A percentile compares a stretch with the other conserved stretches of the same genome.
Conservation (phyloP, 345 rosid genomes). For the Capsella bursapastoris region DNA sequence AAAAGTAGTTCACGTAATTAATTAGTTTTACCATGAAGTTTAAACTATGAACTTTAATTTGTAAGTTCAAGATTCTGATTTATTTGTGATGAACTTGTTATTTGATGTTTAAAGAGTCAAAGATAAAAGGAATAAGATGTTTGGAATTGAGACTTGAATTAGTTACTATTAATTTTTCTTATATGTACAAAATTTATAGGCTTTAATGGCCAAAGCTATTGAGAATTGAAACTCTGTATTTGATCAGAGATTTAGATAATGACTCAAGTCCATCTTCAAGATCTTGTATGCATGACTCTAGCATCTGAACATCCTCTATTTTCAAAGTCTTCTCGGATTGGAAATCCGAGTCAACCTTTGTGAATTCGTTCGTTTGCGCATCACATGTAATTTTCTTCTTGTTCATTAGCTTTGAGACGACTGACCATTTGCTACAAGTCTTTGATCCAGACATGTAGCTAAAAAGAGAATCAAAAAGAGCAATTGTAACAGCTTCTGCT, state of each 20-base stretch:
- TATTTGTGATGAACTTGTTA: not conserved
- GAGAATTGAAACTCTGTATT: too few relatives aligned
- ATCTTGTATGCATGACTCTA: conserved; percentile 48
- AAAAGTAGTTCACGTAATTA: not conserved
- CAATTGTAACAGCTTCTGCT: conserved; percentile 34
- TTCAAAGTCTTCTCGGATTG: conserved; percentile 20
- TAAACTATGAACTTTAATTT: not conserved
- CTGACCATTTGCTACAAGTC: conserved; percentile 12
- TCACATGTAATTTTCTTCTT: conserved; percentile 2
- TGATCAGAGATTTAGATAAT: too few relatives aligned
- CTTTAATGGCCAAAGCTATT: too few relatives aligned
- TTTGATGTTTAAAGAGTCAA: conserved; percentile 14
- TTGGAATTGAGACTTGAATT: conserved; percentile 6
- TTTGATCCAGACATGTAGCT: conserved; percentile 35
- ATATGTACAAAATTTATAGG: not conserved
- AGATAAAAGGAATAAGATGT: not conserved
- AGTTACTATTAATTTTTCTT: not conserved
- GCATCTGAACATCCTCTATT: conserved; percentile 37
- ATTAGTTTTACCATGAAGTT: not conserved
- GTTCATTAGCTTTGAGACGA: conserved; percentile 31
- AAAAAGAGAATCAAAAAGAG: conserved; percentile 39
- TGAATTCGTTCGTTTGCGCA: conserved; percentile 24
- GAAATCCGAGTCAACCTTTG: conserved; percentile 32
- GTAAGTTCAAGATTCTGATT: not conserved
- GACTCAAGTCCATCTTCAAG: conserved; percentile 47